Percentiles rank a stretch among this genome's conserved stretches.
Evolutionary conservation across 257 asterid species (phyloP).

Genomic region (Solanum chaucha): DNA sequence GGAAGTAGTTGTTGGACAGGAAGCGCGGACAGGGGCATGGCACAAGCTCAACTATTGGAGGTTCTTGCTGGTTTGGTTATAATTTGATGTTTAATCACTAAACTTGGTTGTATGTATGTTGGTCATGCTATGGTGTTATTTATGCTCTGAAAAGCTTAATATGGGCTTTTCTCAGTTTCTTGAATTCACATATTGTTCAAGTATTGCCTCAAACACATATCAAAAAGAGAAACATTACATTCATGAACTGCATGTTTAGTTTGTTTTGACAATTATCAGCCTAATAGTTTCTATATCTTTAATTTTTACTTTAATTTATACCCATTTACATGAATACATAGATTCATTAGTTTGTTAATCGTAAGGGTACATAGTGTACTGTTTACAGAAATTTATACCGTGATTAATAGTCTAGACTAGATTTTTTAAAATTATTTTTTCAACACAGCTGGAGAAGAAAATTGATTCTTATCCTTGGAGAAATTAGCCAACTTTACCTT

Average conservation of each 20-base stretch:
- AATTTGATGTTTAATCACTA: neutral
- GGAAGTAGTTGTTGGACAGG: neutral
- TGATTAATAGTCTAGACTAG: neutral
- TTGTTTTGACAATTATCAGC: neutral
- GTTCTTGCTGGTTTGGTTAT: neutral
- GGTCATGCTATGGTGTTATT: neutral
- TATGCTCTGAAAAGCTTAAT: neutral
- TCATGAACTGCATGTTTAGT: neutral
- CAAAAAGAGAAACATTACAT: neutral
- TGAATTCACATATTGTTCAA: neutral
- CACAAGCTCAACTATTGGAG: neutral
- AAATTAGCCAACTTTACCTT: neutral
- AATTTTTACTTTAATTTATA: neutral
- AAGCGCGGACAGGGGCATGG: no score
- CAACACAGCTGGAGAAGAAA: neutral
- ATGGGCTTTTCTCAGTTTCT: neutral
- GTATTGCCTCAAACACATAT: neutral
- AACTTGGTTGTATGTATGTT: neutral
- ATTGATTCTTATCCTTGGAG: neutral
- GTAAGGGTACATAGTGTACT: neutral
- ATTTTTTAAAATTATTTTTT: no score
- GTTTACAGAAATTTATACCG: neutral
- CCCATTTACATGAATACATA: neutral
- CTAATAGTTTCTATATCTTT: neutral
- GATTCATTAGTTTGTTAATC: neutral